These are phyloP conservation scores for Asterochloris erici DNA, from an alignment of 139 green algal genomes.

Conservation along the genomic window DNA sequence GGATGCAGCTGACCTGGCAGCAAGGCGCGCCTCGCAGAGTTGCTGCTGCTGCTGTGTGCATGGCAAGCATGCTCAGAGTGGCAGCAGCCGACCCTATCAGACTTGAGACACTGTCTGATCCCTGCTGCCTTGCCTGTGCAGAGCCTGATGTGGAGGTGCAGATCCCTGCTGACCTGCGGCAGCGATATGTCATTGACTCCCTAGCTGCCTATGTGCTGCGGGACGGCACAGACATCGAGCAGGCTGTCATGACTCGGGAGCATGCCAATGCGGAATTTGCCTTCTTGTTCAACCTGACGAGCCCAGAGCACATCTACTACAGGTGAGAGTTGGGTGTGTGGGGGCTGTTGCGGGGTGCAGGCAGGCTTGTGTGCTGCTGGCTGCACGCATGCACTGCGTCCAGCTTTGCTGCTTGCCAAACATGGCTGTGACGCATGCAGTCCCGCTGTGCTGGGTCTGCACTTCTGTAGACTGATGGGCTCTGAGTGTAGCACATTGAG, in stretches of 20 bases:
- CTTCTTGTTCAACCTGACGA: constrained; percentile 86
- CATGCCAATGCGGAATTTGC: constrained; percentile 73
- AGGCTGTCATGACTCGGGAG: constrained; percentile 81
- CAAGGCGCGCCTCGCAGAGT: too few species aligned
- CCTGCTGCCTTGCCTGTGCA: neutral
- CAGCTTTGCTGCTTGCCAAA: neutral
- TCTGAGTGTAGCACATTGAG: too few species aligned
- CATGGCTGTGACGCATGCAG: neutral
- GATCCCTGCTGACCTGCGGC: constrained; percentile 60
- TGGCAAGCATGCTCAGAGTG: neutral
- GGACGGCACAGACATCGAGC: constrained; percentile 80
- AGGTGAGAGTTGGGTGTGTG: constrained; percentile 2
- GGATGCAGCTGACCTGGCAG: too few species aligned
- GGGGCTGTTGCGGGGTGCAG: too few species aligned
- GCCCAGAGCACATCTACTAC: constrained; percentile 90
- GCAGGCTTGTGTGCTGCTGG: neutral
- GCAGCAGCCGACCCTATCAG: neutral
- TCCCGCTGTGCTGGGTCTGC: neutral
- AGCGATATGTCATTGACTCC: constrained; percentile 89
- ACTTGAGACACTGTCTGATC: neutral
- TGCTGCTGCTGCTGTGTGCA: constrained; percentile 1
- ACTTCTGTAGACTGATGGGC: neutral
- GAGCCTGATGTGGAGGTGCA: constrained; percentile 57
- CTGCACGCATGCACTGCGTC: neutral
- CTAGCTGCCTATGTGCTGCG: constrained; percentile 80